Conservation (phyloP, 139 green algal species). For the Dunaliella sp. region DNA sequence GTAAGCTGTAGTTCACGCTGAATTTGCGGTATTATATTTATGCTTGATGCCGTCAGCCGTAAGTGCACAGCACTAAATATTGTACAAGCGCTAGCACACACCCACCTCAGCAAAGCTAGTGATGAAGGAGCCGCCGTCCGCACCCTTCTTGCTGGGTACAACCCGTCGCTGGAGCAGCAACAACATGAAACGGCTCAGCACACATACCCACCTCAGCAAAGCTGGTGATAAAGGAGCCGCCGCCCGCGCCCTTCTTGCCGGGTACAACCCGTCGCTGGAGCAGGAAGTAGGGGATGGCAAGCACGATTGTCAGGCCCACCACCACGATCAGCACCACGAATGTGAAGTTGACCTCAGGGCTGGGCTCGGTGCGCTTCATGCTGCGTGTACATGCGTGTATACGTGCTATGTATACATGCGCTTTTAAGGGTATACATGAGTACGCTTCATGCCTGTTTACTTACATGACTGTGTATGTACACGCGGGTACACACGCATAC, state of each 20-base stretch:
- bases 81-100: background rate
- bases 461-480: too few species aligned
- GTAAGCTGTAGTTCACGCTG: background rate
- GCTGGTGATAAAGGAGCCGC: conserved; percentile 34
- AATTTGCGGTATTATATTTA: background rate
- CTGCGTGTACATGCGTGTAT: background rate
- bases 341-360: conserved; percentile 55
- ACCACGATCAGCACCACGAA: conserved; percentile 61
- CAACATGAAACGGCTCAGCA: background rate
- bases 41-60: background rate
- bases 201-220: conserved; percentile 44
- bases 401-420: too few species aligned
- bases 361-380: conserved; percentile 38
- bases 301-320: conserved; percentile 51
- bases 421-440: too few species aligned
- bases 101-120: background rate
- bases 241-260: conserved; percentile 7
- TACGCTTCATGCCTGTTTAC: too few species aligned
- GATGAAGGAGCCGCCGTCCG: conserved; percentile 7
- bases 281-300: conserved; percentile 62
- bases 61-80: background rate
- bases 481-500: too few species aligned
- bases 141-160: background rate
- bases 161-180: conserved; percentile 43
- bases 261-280: conserved; percentile 29